phyloP scores from a whole-genome alignment of 257 asterid genomes.

The Scutellaria barbata region DNA sequence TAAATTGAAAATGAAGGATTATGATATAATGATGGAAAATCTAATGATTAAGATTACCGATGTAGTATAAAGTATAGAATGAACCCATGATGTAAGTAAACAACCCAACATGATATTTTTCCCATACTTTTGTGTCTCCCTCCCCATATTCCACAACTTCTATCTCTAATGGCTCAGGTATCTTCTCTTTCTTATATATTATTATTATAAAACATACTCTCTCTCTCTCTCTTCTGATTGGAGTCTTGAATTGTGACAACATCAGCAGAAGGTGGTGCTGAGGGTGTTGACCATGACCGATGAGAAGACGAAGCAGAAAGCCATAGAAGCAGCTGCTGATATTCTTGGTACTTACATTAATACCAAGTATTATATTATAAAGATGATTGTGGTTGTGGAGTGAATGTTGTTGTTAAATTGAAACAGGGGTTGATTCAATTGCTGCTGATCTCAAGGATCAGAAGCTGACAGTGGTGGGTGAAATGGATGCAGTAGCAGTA shows the following conservation, averaged over 20 bases:
- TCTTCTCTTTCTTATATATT: background rate
- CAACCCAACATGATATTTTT: too few relatives aligned
- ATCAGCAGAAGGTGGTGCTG: constrained; percentile 71
- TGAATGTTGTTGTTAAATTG: background rate
- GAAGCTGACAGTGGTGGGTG: constrained; percentile 71
- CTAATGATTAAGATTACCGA: too few relatives aligned
- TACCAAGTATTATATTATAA: background rate
- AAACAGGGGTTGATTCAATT: constrained; percentile 71
- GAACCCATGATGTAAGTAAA: too few relatives aligned
- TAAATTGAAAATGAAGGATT: too few relatives aligned
- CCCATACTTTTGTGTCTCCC: too few relatives aligned
- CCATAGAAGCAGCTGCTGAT: constrained; percentile 88
- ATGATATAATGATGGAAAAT: too few relatives aligned
- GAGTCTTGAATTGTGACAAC: background rate
- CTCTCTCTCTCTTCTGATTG: too few relatives aligned
- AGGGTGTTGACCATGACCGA: constrained; percentile 75
- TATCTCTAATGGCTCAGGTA: constrained; percentile 49
- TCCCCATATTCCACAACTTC: background rate
- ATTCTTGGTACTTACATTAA: constrained; percentile 47
- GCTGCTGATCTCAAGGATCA: constrained; percentile 74
- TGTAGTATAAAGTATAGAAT: too few relatives aligned
- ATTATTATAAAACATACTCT: too few relatives aligned
- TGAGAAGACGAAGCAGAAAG: constrained; percentile 80
- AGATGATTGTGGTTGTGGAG: background rate
- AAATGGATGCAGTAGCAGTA: constrained; percentile 75